Conservation (phyloP, 2,329 filamentous ascomycete genomes). For the Pseudocercospora crystallina region DNA sequence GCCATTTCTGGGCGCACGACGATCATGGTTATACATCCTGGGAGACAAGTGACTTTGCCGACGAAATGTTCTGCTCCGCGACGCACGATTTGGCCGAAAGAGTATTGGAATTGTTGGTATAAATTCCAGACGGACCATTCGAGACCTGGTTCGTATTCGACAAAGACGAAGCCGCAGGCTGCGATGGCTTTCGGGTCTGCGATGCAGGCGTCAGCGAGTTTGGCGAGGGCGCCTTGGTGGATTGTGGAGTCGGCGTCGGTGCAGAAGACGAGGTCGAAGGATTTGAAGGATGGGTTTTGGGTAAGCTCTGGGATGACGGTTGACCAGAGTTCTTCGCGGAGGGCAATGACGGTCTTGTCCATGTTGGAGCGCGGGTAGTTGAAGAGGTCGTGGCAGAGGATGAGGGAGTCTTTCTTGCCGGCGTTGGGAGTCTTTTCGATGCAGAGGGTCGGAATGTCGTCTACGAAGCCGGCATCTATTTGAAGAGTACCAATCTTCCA, state of each 20-base stretch:
- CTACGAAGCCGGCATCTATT: constrained; percentile 28
- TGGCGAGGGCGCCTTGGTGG: constrained; percentile 25
- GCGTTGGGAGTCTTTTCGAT: constrained; percentile 27
- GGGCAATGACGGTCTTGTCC: constrained; percentile 15
- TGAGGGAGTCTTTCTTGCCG: constrained; percentile 28
- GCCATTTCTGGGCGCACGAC: constrained; percentile 27
- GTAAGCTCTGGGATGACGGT: constrained; percentile 22
- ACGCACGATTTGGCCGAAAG: constrained; percentile 27
- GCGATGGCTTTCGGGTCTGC: constrained; percentile 26
- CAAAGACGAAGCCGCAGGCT: constrained; percentile 25
- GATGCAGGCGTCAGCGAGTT: constrained; percentile 21
- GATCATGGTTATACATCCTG: constrained; percentile 30
- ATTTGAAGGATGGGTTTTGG: constrained; percentile 12
- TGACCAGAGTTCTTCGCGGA: constrained; percentile 24
- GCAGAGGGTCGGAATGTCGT: constrained; percentile 26
- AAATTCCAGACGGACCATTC: constrained; percentile 30
- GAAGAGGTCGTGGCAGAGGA: constrained; percentile 28
- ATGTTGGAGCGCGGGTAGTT: constrained; percentile 23
- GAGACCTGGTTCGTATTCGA: constrained; percentile 26
- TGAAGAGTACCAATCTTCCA: constrained; percentile 21
- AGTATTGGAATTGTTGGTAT: constrained; percentile 29
- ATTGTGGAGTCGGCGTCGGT: constrained; percentile 28
- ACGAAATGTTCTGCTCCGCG: constrained; percentile 24
- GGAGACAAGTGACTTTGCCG: constrained; percentile 27
- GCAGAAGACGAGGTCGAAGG: constrained; percentile 28